Base-by-base conservation (phyloP, 2,329 filamentous ascomycete species). In the Alternaria dauci region DNA sequence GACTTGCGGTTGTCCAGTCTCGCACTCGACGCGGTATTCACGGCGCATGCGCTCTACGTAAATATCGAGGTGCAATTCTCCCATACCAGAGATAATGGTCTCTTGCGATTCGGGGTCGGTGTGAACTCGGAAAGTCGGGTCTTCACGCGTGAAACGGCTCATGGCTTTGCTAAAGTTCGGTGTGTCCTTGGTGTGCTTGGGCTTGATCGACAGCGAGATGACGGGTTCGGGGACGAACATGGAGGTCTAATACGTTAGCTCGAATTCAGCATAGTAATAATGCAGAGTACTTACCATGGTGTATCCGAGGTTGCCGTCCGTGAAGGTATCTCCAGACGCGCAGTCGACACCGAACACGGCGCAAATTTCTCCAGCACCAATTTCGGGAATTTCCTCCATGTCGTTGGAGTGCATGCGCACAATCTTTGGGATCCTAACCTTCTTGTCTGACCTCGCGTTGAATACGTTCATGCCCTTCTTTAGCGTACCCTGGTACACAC, bases 331-430 rank as follows among this genome's bases (percentile, higher is more conserved):
- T 72, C 95, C 95, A 43, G 94, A 98, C 36, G 95, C 94, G 79
- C 95, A 99, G 73, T 99, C 95, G 55, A 99, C 92, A 75, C 95
- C 95, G 76, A 99, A 99, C 60, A 99, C 95, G 62, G 95, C 95
- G 77, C 95, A 99, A 67, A 99, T 99, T 80, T 99, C 95, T 80
- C 95, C 95, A 55, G 95, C 94, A 53, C 94, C 93, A 65, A 99
- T 91, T 79, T 97, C 94, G 57, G 82, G 85, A 30, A 97, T 93
- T 76, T 99, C 95, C 80, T 99, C 95, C 94, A 99, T 97, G 76
- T 99, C 95, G 77, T 98, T 97, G 46, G 94, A 97, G 84, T 99
- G 95, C 95, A 99, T 99, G 65, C 95, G 93, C 64, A 99, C 95
- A 73, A 99, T 98, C 76, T 94, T 91, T 20, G 95, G 95, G 59